Base-by-base conservation (phyloP, 345 rosid genomes). In the Citrus inodora region DNA sequence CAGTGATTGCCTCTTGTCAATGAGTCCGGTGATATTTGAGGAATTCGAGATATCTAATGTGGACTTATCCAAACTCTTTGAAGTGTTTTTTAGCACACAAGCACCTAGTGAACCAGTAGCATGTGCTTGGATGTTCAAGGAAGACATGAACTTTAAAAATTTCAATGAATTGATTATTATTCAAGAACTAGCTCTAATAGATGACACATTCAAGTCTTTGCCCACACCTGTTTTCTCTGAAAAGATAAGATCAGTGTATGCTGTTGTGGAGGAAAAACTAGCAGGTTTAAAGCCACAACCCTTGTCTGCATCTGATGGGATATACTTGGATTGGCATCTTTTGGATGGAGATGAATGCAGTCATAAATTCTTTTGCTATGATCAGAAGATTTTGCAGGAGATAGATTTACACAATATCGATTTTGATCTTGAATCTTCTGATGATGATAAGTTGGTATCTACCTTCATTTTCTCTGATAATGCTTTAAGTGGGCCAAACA, bases 291-390 rank as follows among this genome's bases (percentile, higher is more conserved):
- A 87, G 87, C 86, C 82, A 74, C 81, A 78, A 66, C 85, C 87
- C 9, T 83, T 90, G 33, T 85, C 93, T 75, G 89, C 90, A 71
- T 91, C 97, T 64, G 87, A 90, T 87, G 91, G 87, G 83, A 94
- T 96, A 76, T 96, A 96, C 89, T 83, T 96, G 87, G 89, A 93
- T 77, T 94, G 95, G 98, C 85, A 86, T 82, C 89, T 94, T 70
- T 83, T 92, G 74, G 95, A 90, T 79, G 90, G 83, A 61, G 90
- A 88, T 37, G 87, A 81, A 75, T 84, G 80, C 82, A 82, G 33
- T 82, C 71, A 46, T 80, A 82, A 81, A n/a, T 58, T 64, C 62
- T 60, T 48, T 81, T 82, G 87, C 28, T 77, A 67, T 73, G 75
- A 65, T 75, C 87, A 76, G 76, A 80, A 78, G 79, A 74, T 78